These are phyloP conservation scores for Pythium utonaiense DNA, from an alignment of 352 stramenopile genomes.

Conservation along the genomic window DNA sequence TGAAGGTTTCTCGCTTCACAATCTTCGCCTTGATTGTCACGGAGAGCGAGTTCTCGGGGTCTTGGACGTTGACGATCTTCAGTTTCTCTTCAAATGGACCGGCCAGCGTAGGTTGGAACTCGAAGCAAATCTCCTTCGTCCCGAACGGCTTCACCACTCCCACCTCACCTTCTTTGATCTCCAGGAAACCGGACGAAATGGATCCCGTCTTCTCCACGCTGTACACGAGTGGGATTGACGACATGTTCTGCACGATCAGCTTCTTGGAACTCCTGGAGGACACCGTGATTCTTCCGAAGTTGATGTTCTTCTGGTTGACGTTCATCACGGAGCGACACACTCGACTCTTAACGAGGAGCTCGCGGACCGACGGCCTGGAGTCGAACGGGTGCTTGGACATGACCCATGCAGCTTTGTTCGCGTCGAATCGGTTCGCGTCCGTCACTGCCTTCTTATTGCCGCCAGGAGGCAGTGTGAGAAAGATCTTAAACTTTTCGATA, in stretches of 20 bases:
- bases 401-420: conserved; percentile 57
- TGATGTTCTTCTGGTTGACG: conserved; percentile 92
- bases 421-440: conserved; percentile 54
- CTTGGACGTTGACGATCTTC: conserved; percentile 88
- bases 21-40: conserved; percentile 89
- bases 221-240: conserved; percentile 78
- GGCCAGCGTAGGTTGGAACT: conserved; percentile 83
- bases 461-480: conserved; percentile 81
- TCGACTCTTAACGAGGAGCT: conserved; percentile 79
- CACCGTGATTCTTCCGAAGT: conserved; percentile 84
- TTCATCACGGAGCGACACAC: conserved; percentile 87
- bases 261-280: conserved; percentile 86
- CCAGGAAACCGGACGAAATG: conserved; percentile 87
- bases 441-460: conserved; percentile 82
- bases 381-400: conserved; percentile 82
- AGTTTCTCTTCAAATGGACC: conserved; percentile 88
- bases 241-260: conserved; percentile 86
- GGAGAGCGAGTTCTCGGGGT: conserved; percentile 81
- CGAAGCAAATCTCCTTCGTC: conserved; percentile 87
- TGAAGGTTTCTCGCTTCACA: conserved; percentile 88
- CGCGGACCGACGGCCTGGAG: conserved; percentile 67
- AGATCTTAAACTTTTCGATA: conserved; percentile 86
- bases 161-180: conserved; percentile 86
- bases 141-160: conserved; percentile 87
- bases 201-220: conserved; percentile 87